These are phyloP conservation scores for Acorus calamus DNA, from an alignment of 106 monocot genomes.

Conservation along the genomic window DNA sequence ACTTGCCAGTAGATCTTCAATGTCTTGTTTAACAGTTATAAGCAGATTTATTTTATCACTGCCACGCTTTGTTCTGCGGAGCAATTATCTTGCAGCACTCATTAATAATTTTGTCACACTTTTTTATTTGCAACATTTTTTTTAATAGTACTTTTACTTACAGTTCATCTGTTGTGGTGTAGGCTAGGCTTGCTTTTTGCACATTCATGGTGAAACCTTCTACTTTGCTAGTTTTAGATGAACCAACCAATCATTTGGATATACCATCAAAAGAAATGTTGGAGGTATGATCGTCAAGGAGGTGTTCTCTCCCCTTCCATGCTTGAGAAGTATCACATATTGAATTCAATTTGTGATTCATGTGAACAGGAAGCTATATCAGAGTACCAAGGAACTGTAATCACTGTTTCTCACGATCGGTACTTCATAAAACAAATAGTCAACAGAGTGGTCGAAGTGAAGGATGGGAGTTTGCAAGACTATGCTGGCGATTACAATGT, in stretches of 20 bases:
- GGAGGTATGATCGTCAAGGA: constrained; percentile 40
- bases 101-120: background rate
- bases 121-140: background rate
- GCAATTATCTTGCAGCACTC: no score
- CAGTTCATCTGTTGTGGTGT: constrained; percentile 5
- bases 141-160: background rate
- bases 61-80: no score
- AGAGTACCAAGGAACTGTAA: constrained; percentile 79
- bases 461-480: constrained; percentile 62
- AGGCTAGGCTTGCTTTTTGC: constrained; percentile 98
- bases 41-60: no score
- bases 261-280: constrained; percentile 99
- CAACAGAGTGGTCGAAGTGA: constrained; percentile 88
- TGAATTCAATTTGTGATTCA: background rate
- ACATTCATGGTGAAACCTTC: constrained; percentile 99
- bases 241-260: constrained; percentile 99
- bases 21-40: no score
- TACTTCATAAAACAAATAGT: constrained; percentile 95
- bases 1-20: no score
- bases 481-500: constrained; percentile 99
- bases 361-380: constrained; percentile 82
- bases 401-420: constrained; percentile 97
- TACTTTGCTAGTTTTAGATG: constrained; percentile 89
- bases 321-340: no score
- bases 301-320: background rate